Base-by-base conservation (phyloP, 2,329 filamentous ascomycete species). In the Talaromyces pinophilus region DNA sequence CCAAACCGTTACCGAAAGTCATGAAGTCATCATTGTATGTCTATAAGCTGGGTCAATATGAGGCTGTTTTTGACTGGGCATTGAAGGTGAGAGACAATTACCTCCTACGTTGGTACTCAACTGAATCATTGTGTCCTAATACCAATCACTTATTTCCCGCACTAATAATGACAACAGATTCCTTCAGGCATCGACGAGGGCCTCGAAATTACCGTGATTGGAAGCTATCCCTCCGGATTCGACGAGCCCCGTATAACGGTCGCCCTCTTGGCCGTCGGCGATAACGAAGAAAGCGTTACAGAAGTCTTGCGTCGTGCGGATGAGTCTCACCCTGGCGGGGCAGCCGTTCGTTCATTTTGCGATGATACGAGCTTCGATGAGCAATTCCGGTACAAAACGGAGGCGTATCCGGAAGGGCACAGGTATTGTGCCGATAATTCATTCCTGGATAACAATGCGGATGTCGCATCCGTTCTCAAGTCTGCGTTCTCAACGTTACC, bases 361-460 rank as follows among this genome's bases (percentile, higher is more conserved):
- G 66, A 75, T 52, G 71, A 74, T 5, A 83, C 81, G 2, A 79
- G 74, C 10, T 50, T 68, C 2, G n/a, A 52, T 7, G 62, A 67
- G 10, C 44, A 69, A 22, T 64, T 66, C 13, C 19, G 52, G 3
- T 72, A 77, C 48, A 83, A 85, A 73, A 75, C 72, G 2, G 69
- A 71, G 2, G 81, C 82, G 33, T 84, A 84, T 70, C 83, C 84
- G 2, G 65, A 72, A 25, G 73, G 73, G 19, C 81, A 84, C 75
- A 78, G 83, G 3, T 85, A 84, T 74, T 78, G 75, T 52, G 77
- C 76, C 13, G 83, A 85, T 63, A 85, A 86, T 69, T 78, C 76
- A 2, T 86, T 85, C 70, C 70, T 86, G 35, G 64, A 71, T n/a
- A 81, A 85, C 69, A 77, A 82, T 48, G 75, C 74, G 3, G 80